Conservation (phyloP, 2,329 filamentous ascomycete genomes). For the Diaporthe longicolla region DNA sequence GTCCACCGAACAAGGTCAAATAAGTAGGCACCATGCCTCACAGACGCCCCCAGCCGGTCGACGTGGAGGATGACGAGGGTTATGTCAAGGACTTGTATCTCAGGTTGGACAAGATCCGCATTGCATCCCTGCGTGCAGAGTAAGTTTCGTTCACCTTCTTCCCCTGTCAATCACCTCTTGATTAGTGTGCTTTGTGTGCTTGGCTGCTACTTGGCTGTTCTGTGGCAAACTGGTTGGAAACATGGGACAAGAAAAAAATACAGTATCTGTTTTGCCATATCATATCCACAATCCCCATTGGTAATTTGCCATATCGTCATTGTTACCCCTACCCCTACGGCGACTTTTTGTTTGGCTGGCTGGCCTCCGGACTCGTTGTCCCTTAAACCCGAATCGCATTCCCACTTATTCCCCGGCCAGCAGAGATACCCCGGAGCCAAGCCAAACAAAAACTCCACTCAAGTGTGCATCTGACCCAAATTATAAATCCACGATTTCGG, state of each 20-base stretch:
- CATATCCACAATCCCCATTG: conserved; percentile 23
- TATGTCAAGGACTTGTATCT: conserved; percentile 41
- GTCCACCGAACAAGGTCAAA: background rate
- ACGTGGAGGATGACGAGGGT: conserved; percentile 41
- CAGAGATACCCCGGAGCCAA: conserved; percentile 33
- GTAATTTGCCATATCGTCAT: conserved; percentile 25
- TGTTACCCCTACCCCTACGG: no score
- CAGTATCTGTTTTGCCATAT: background rate
- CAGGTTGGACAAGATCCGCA: conserved; percentile 40
- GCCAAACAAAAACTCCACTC: conserved; percentile 32
- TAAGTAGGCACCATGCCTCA: conserved; percentile 24
- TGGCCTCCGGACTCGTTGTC: background rate
- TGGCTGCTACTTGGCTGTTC: background rate
- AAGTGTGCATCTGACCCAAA: conserved; percentile 29
- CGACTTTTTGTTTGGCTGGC: background rate
- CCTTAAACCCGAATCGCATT: conserved; percentile 14
- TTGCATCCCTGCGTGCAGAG: conserved; percentile 40
- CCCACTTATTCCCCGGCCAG: conserved; percentile 22
- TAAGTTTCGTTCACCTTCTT: conserved; percentile 14
- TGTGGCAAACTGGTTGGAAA: background rate
- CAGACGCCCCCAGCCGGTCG: conserved; percentile 32
- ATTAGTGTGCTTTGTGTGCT: background rate
- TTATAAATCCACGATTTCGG: conserved; percentile 36
- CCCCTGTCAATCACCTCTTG: background rate
- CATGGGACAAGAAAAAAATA: background rate